Evolutionary conservation across 345 rosid species (phyloP), one percentile per base, ranked within the genome.

Genomic region (Populus pruinosa): DNA sequence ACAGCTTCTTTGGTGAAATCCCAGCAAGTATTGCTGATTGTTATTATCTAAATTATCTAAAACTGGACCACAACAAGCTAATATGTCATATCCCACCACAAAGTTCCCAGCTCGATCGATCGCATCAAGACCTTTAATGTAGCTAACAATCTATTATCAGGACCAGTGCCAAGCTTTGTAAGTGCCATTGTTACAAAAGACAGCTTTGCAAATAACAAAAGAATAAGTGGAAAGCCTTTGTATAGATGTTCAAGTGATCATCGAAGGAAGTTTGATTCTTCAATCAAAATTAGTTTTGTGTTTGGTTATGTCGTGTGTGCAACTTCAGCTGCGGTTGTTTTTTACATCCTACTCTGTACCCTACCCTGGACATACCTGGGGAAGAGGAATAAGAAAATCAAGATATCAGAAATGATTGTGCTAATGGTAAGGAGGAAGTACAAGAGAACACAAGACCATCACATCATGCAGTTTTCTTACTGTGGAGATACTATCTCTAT

Each of bases 1-100:
- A 85, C 73, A 29, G n/a, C 11, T 79, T 85, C 43, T 76, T 80
- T 5, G 87, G 83, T n/a, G 59, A 73, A n/a, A 85, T 82, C 75
- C 87, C 87, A 13, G 0, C 50, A 0, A 12, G 13, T n/a, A 65
- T 80, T 61, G 79, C 76, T 11, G 63, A 82, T 50, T 71, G 78
- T 29, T 8, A 47, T 8, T 53, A 17, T 47, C 27, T 85, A 25
- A 85, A 77, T 72, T 13, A 36, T 1, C 82, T 85, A 13, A 80
- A 50, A 8, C 76, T 82, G 2, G 71, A 67, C 23, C 18, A 75
- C 67, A 85, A 82, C 50, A 47, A 38, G 70, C 72, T 85, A 12
- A 66, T 67, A 0, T 83, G 87, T 18, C 38, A n/a, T 14, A 85
- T 85, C 50, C 84, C 85, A 0, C 27, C 5, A 18, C 17, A 64